These are phyloP conservation scores for Exserohilum rostratum DNA, from an alignment of 2,329 filamentous ascomycete species.

Conservation along the genomic window DNA sequence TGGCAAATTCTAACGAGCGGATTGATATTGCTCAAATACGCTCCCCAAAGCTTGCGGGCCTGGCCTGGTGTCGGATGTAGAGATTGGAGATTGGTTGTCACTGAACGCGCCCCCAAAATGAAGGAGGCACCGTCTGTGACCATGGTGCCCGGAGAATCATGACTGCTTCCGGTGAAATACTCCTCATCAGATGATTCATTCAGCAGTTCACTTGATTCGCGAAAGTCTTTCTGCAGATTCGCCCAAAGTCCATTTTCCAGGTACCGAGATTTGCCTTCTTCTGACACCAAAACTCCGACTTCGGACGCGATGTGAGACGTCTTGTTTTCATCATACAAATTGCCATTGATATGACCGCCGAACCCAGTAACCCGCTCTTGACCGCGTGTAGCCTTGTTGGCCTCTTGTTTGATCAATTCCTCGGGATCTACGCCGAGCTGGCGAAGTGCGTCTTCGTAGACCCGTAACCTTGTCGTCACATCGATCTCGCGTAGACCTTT, in stretches of 20 bases:
- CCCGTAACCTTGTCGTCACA: constrained; percentile 28
- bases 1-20: constrained; percentile 38
- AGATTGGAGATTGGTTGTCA: constrained; percentile 33
- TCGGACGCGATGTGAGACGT: constrained; percentile 3
- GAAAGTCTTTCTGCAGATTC: constrained; percentile 37
- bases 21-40: constrained; percentile 62
- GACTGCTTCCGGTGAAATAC: background rate
- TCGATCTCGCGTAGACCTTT: constrained; percentile 1
- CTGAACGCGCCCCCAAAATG: constrained; percentile 24
- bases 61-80: constrained; percentile 70
- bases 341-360: constrained; percentile 6
- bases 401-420: constrained; percentile 24
- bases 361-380: background rate
- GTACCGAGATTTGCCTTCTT: constrained; percentile 39
- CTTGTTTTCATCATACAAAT: background rate
- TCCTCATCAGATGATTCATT: constrained; percentile 41
- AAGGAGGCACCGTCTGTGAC: constrained; percentile 20
- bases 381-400: background rate
- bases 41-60: constrained; percentile 74
- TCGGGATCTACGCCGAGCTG: constrained; percentile 38
- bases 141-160: constrained; percentile 4
- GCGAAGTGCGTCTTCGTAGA: constrained; percentile 41
- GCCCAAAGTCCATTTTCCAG: constrained; percentile 45
- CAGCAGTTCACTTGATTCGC: constrained; percentile 34
- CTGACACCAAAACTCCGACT: constrained; percentile 30